Evolutionary conservation across 1,284 basidiomycete species (phyloP).

Genomic region (Tetrapyrgos nigripes): DNA sequence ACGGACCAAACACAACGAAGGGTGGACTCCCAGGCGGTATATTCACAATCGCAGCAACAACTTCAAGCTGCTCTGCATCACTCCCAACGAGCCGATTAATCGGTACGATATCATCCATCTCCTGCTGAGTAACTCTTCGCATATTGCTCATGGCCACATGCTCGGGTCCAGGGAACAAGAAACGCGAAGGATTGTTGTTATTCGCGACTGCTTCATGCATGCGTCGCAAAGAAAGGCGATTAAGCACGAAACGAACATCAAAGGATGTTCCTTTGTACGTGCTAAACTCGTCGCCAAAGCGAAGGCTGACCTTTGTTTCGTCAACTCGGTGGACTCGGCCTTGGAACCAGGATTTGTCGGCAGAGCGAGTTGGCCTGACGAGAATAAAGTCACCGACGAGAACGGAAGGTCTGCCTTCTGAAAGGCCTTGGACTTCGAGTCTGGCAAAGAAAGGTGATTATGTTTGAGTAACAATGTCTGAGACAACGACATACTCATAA

Average conservation of each 20-base stretch:
- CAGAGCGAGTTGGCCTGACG: constrained; percentile 35
- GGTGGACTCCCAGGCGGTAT: constrained; percentile 53
- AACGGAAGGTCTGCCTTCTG: constrained; percentile 55
- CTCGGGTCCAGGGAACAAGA: constrained; percentile 50
- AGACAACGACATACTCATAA: constrained; percentile 41
- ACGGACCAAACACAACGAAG: constrained; percentile 65
- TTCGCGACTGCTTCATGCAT: constrained; percentile 55
- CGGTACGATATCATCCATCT: constrained; percentile 33
- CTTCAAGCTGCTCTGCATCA: constrained; percentile 52
- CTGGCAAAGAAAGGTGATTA: constrained; percentile 30
- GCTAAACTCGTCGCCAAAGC: constrained; percentile 50
- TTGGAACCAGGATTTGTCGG: constrained; percentile 48
- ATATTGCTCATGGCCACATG: constrained; percentile 31
- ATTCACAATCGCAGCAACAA: constrained; percentile 53
- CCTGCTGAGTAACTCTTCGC: constrained; percentile 25
- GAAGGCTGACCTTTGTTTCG: constrained; percentile 46
- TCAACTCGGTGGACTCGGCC: constrained; percentile 55
- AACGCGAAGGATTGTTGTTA: constrained; percentile 38
- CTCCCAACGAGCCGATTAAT: constrained; percentile 43
- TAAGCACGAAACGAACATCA: constrained; percentile 56
- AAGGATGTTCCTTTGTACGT: constrained; percentile 48
- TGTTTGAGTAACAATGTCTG: constrained; percentile 1
- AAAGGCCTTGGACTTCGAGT: constrained; percentile 53
- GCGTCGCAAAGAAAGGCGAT: constrained; percentile 53
- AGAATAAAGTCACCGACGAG: constrained; percentile 59